Evolutionary conservation across 441 rosid genomes (phyloP).

Genomic region (Populus hybrid): DNA sequence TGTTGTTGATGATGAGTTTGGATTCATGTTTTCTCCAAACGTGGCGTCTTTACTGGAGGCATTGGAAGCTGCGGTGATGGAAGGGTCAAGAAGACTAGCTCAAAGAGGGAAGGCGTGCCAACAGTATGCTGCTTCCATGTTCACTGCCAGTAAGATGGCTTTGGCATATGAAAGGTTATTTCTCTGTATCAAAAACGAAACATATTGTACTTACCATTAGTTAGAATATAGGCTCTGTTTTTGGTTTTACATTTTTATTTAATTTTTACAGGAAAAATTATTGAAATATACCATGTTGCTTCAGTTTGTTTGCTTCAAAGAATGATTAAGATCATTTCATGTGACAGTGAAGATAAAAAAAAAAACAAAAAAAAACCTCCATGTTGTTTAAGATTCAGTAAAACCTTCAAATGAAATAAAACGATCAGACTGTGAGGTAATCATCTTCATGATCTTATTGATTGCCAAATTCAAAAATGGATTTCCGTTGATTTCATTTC

Average conservation of each 20-base stretch:
- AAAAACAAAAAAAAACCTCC: background rate
- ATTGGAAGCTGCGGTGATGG: constrained; percentile 46
- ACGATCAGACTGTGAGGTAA: background rate
- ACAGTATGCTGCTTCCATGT: constrained; percentile 75
- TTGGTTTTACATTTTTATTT: background rate
- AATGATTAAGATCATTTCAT: background rate
- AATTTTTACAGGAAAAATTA: background rate
- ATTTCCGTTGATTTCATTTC: background rate
- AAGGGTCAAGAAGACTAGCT: constrained; percentile 58
- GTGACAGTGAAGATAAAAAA: background rate
- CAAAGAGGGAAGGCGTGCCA: constrained; percentile 67
- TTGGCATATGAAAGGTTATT: constrained; percentile 84
- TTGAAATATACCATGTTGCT: background rate
- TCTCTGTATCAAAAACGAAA: constrained; percentile 70
- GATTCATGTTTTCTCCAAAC: constrained; percentile 83
- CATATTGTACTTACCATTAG: constrained; percentile 56
- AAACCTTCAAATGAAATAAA: background rate
- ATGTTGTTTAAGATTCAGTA: background rate
- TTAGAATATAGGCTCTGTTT: background rate
- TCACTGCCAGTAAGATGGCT: constrained; percentile 85
- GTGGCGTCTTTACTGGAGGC: constrained; percentile 60
- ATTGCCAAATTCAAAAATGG: background rate
- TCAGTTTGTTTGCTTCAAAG: no score
- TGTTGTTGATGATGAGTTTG: constrained; percentile 77
- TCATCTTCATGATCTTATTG: background rate